A percentile compares a stretch with the other conserved stretches of the same genome.
Conservation (phyloP, 495 filamentous ascomycete genomes). For the Trypethelium eluteriae region DNA sequence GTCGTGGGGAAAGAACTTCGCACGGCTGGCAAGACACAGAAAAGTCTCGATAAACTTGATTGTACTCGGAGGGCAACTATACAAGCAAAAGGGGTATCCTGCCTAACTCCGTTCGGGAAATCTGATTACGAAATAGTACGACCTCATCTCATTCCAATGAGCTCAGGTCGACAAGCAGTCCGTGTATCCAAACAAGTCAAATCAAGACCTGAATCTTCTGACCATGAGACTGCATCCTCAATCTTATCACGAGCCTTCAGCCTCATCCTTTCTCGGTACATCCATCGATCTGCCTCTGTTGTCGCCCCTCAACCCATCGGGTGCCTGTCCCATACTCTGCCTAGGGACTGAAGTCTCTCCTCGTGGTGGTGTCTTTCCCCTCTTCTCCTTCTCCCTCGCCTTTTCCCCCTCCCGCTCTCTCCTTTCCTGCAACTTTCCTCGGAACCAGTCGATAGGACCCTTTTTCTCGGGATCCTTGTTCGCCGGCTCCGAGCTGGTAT, state of each 20-base stretch:
- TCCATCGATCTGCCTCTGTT: conserved; percentile 27
- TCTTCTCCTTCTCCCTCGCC: conserved; percentile 38
- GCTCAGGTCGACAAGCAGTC: not conserved
- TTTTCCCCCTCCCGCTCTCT: conserved; percentile 53
- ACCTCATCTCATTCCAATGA: not conserved
- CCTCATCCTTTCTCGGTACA: conserved; percentile 16
- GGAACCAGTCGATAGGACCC: conserved; percentile 75
- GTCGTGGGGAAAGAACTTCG: no score
- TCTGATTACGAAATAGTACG: not conserved
- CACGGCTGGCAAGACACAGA: not conserved
- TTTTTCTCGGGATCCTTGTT: conserved; percentile 50
- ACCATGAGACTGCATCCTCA: not conserved
- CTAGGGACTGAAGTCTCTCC: not conserved
- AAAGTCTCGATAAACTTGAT: not conserved
- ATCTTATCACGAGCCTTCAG: not conserved
- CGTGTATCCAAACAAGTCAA: not conserved
- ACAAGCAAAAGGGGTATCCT: conserved; percentile 7
- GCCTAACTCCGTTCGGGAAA: conserved; percentile 8
- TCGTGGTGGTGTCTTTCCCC: conserved; percentile 13
- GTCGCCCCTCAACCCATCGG: not conserved
- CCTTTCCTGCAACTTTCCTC: conserved; percentile 71
- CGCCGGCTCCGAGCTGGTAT: conserved; percentile 26
- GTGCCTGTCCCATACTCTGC: conserved; percentile 3
- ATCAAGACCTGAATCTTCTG: not conserved
- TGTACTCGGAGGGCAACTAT: not conserved